These are phyloP conservation scores for Beauveria pseudobassiana DNA, from an alignment of 2,329 filamentous ascomycete genomes.

Conservation along the genomic window DNA sequence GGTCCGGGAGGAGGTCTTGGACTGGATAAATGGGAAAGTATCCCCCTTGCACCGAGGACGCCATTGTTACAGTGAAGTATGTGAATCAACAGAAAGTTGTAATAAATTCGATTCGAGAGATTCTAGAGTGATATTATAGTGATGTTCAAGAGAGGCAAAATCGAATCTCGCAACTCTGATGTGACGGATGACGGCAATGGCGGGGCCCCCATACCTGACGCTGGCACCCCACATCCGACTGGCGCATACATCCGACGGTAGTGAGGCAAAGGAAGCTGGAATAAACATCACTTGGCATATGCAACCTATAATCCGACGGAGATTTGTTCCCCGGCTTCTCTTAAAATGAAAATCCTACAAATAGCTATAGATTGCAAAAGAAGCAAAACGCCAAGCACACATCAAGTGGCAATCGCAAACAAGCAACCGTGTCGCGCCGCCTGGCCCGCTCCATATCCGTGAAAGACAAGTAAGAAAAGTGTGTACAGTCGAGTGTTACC, in stretches of 20 bases:
- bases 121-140: not conserved
- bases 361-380: not conserved
- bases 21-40: constrained; percentile 27
- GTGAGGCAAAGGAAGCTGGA: not conserved
- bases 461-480: not conserved
- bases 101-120: not conserved
- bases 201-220: constrained; percentile 3
- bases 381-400: not conserved
- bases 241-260: not conserved
- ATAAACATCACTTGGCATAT: not conserved
- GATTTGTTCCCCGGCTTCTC: not conserved
- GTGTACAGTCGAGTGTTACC: not conserved
- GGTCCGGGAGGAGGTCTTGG: constrained; percentile 22
- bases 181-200: not conserved
- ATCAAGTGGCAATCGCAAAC: not conserved
- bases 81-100: not conserved
- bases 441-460: not conserved
- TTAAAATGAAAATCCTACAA: not conserved
- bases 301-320: not conserved
- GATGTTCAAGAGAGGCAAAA: not conserved
- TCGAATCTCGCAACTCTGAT: not conserved
- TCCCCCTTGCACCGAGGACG: constrained; percentile 14
- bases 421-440: constrained; percentile 1
- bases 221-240: constrained; percentile 4
- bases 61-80: not conserved